A percentile compares a stretch with the other conserved stretches of the same genome.
phyloP scores from a whole-genome alignment of 129 eudicot species.

The Daucus carota region DH1_v3.0 NC_030383.2:6305501-6306000 shows the following conservation, averaged over 20 bases:
- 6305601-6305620: neutral
- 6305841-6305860: too few species aligned
- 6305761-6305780: conserved; percentile 29
- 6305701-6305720: conserved; percentile 30
- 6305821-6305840: too few species aligned
- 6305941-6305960: too few species aligned
- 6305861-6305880: too few species aligned
- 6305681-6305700: conserved; percentile 69
- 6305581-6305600: conserved; percentile 6
- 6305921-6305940: too few species aligned
- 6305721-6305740: conserved; percentile 18
- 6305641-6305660: conserved; percentile 75
- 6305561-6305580: neutral
- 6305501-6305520: neutral
- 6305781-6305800: neutral
- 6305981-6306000: too few species aligned
- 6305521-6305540: neutral
- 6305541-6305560: neutral
- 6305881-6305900: too few species aligned
- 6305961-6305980: too few species aligned
- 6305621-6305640: conserved; percentile 80
- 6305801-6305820: too few species aligned
- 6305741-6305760: conserved; percentile 26
- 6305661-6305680: conserved; percentile 74
- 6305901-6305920: too few species aligned